Conservation (phyloP, 176 grass and related monocot species). For the Stipa capillata region DNA sequence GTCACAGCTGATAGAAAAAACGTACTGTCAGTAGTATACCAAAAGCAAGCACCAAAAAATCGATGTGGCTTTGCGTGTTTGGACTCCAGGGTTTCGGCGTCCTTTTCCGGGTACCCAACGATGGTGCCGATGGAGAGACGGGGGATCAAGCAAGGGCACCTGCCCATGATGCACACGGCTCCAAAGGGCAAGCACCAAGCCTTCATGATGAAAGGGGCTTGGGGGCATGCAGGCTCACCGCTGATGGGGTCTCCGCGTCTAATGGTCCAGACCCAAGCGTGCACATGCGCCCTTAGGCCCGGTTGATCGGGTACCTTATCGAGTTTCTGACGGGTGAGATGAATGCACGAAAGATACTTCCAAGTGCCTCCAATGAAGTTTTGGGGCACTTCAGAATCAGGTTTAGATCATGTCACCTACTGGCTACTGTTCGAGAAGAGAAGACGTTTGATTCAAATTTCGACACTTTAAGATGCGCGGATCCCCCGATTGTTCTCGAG, state of each 20-base stretch:
- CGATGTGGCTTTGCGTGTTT: not conserved
- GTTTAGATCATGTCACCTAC: not conserved
- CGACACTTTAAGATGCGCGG: not conserved
- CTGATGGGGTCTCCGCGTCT: not conserved
- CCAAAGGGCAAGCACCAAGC: not conserved
- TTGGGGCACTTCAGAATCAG: not conserved
- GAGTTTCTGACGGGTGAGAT: not conserved
- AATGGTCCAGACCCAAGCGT: not conserved
- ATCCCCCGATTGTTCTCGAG: too few relatives aligned
- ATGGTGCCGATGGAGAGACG: constrained; percentile 15
- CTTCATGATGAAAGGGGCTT: constrained; percentile 9
- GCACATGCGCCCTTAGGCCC: not conserved
- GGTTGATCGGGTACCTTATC: not conserved
- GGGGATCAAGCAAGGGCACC: not conserved
- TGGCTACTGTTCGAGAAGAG: not conserved
- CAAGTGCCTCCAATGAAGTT: not conserved
- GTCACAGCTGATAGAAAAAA: not conserved
- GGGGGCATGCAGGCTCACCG: not conserved
- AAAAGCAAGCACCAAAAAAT: constrained; percentile 9
- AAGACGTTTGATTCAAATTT: not conserved
- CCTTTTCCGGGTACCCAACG: not conserved
- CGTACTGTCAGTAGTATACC: not conserved
- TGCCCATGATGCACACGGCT: not conserved
- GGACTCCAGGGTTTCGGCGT: constrained; percentile 9
- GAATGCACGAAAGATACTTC: not conserved